A percentile compares a stretch with the other conserved stretches of the same genome.
Evolutionary conservation across 2,329 filamentous ascomycete species (phyloP).

Genomic region (Curvularia sp.): DNA sequence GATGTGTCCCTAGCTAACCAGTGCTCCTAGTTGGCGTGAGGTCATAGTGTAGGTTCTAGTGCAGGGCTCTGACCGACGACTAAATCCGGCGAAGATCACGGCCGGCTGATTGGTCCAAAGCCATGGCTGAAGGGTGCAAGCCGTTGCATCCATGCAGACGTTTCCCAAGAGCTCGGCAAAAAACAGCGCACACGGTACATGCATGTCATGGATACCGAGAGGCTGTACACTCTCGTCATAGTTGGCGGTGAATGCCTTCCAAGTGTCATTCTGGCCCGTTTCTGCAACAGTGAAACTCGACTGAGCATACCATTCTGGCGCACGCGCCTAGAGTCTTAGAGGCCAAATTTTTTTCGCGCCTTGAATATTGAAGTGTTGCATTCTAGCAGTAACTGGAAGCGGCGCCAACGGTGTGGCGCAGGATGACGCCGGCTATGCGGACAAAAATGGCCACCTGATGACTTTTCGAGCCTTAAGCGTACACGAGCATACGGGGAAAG

Average conservation of each 20-base stretch:
- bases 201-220: constrained; percentile 11
- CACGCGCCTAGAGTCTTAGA: background rate
- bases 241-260: constrained; percentile 1
- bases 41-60: constrained; percentile 34
- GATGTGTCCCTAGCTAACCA: constrained; percentile 22
- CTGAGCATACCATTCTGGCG: background rate
- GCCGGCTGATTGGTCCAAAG: constrained; percentile 29
- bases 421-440: constrained; percentile 25
- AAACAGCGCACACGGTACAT: constrained; percentile 13
- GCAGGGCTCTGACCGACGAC: constrained; percentile 38
- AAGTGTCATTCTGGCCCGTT: background rate
- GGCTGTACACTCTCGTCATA: constrained; percentile 20
- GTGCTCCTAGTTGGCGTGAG: constrained; percentile 28
- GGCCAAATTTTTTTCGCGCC: background rate
- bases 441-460: constrained; percentile 27
- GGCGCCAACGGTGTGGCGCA: constrained; percentile 24
- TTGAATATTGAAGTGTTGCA: constrained; percentile 10
- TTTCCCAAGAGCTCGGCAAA: constrained; percentile 27
- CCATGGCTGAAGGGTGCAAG: constrained; percentile 23
- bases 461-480: constrained; percentile 21
- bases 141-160: constrained; percentile 19
- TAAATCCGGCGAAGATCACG: constrained; percentile 27
- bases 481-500: constrained; percentile 3
- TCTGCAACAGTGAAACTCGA: background rate
- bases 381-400: constrained; percentile 11